Conservation (phyloP, 352 stramenopile species). For the Globisporangium paddicum region DNA sequence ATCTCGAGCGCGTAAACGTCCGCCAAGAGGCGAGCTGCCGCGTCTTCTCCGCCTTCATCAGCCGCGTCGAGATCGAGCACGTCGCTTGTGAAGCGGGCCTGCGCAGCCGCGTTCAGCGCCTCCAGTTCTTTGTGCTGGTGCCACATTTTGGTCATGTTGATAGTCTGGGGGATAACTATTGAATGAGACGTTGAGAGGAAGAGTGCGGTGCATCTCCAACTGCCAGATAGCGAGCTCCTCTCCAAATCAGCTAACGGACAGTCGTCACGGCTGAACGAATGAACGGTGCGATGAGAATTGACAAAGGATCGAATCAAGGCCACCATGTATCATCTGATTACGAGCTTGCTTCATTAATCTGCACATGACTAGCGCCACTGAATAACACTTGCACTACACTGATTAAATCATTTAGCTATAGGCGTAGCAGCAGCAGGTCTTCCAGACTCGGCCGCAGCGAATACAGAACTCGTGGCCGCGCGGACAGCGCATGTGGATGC, state of each 20-base stretch:
- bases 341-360: background rate
- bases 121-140: background rate
- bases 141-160: background rate
- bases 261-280: too few relatives aligned
- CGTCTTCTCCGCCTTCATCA: background rate
- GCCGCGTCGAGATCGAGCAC: slow-evolving; percentile 1
- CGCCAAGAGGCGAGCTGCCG: background rate
- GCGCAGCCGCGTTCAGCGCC: background rate
- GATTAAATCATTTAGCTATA: background rate
- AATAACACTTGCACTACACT: too few relatives aligned
- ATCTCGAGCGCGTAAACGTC: slow-evolving; percentile 16
- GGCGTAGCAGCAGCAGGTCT: background rate
- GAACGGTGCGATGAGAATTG: too few relatives aligned
- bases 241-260: too few relatives aligned
- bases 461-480: slow-evolving; percentile 65
- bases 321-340: too few relatives aligned
- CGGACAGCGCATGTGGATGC: slow-evolving; percentile 50
- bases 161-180: too few relatives aligned
- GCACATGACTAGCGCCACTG: background rate
- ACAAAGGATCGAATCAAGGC: too few relatives aligned
- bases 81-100: slow-evolving; percentile 1
- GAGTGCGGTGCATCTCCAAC: too few relatives aligned
- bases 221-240: too few relatives aligned
- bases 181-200: too few relatives aligned
- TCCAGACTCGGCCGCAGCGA: slow-evolving; percentile 28